Evolutionary conservation across 2,329 filamentous ascomycete genomes (phyloP).

Genomic region (Diaporthe ilicicola): DNA sequence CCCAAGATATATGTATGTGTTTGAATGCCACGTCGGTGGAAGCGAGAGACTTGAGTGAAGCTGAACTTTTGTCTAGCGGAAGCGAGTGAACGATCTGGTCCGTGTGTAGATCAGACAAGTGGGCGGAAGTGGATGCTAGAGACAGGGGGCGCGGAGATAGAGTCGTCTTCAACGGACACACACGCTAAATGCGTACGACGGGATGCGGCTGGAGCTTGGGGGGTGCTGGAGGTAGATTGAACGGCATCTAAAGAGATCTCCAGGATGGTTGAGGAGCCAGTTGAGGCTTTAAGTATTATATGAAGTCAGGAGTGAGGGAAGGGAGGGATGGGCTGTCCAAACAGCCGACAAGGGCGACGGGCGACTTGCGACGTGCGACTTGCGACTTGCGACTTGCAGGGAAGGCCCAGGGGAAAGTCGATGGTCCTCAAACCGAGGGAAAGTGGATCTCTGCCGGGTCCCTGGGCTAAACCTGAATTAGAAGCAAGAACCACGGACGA

Average conservation of each 20-base stretch:
- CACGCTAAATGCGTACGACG: slow-evolving; percentile 27
- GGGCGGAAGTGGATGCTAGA: slow-evolving; percentile 21
- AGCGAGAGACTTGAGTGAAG: slow-evolving; percentile 31
- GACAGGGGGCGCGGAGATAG: slow-evolving; percentile 32
- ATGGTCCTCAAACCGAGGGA: slow-evolving; percentile 25
- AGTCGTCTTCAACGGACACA: slow-evolving; percentile 28
- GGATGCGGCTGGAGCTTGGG: slow-evolving; percentile 15
- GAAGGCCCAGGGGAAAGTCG: slow-evolving; percentile 26
- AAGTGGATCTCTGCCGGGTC: slow-evolving; percentile 17
- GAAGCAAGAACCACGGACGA: slow-evolving; percentile 19
- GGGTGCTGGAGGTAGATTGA: slow-evolving; percentile 24
- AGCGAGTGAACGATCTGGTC: slow-evolving; percentile 33
- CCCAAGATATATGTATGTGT: slow-evolving; percentile 28
- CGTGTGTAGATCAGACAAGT: slow-evolving; percentile 31
- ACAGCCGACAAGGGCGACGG: slow-evolving; percentile 31
- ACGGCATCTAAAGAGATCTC: neutral
- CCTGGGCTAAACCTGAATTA: slow-evolving; percentile 21
- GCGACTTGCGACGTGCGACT: slow-evolving; percentile 17
- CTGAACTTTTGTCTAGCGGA: slow-evolving; percentile 28
- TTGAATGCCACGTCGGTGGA: slow-evolving; percentile 16
- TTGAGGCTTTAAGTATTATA: slow-evolving; percentile 34
- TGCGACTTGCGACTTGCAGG: slow-evolving; percentile 29
- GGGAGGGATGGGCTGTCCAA: slow-evolving; percentile 24
- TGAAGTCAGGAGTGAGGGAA: slow-evolving; percentile 24
- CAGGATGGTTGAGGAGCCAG: neutral